Conservation (phyloP, 164 flowering plant species). For the Platanus orientalis region DNA sequence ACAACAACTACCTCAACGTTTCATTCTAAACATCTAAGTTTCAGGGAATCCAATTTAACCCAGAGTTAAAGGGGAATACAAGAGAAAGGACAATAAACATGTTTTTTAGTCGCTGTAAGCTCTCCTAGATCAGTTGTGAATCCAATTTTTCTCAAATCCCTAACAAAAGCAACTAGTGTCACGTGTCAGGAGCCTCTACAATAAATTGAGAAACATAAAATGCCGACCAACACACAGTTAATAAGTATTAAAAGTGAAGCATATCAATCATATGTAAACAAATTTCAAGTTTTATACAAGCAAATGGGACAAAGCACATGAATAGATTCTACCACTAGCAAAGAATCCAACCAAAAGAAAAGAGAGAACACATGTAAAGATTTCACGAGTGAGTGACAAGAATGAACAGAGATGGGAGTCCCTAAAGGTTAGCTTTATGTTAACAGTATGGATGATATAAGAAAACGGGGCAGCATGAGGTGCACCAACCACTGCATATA, state of each 20-base stretch:
- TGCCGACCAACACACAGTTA: background rate
- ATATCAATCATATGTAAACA: background rate
- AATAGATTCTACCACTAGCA: background rate
- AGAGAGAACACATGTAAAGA: background rate
- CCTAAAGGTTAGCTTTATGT: background rate
- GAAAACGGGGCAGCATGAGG: no score
- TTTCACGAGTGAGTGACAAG: background rate
- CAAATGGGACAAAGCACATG: background rate
- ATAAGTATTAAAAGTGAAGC: background rate
- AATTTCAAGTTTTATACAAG: background rate
- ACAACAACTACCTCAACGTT: no score
- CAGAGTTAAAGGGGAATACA: no score
- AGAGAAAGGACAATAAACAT: no score
- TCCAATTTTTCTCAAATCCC: background rate
- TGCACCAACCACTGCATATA: background rate
- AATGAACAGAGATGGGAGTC: background rate
- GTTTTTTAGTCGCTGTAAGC: no score
- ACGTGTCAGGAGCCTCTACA: background rate
- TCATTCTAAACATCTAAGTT: no score
- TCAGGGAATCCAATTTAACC: no score
- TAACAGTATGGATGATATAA: background rate
- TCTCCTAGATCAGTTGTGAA: no score
- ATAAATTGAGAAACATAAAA: background rate
- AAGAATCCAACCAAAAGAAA: background rate
- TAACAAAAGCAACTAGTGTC: background rate